phyloP scores from a whole-genome alignment of 1,284 basidiomycete species.

The Pascua sp. region DNA sequence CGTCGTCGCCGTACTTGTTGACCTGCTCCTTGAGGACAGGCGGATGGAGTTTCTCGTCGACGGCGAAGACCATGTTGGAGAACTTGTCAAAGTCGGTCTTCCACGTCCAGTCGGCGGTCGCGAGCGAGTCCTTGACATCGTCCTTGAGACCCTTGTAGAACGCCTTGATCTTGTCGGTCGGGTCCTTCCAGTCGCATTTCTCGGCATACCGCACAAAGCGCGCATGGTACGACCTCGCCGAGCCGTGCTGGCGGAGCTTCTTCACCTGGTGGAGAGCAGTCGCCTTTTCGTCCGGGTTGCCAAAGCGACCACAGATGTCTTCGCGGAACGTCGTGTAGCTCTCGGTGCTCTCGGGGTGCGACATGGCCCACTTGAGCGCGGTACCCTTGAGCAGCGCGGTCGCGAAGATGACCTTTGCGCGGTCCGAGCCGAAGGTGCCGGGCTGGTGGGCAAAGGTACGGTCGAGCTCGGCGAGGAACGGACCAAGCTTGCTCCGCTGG shows the following conservation, averaged over 20 bases:
- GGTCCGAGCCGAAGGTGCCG: slow-evolving; percentile 28
- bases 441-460: slow-evolving; percentile 26
- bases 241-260: slow-evolving; percentile 20
- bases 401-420: slow-evolving; percentile 23
- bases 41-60: slow-evolving; percentile 17
- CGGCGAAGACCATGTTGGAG: slow-evolving; percentile 12
- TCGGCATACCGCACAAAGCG: slow-evolving; percentile 15
- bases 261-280: slow-evolving; percentile 18
- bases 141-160: slow-evolving; percentile 19
- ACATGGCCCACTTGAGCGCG: slow-evolving; percentile 18
- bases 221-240: slow-evolving; percentile 6
- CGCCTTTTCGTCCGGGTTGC: slow-evolving; percentile 17
- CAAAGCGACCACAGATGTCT: slow-evolving; percentile 12
- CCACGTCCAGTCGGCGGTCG: slow-evolving; percentile 16
- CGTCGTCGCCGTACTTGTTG: slow-evolving; percentile 9
- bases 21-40: slow-evolving; percentile 14
- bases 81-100: slow-evolving; percentile 15
- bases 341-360: slow-evolving; percentile 10
- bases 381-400: slow-evolving; percentile 14
- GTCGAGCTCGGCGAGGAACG: slow-evolving; percentile 16
- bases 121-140: slow-evolving; percentile 18
- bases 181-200: slow-evolving; percentile 5
- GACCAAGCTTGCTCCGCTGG: slow-evolving; percentile 8
- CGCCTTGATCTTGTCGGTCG: slow-evolving; percentile 16
- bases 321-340: slow-evolving; percentile 8